Conservation (phyloP, 768 basidiomycete species). For the Hortiboletus campestris region DNA sequence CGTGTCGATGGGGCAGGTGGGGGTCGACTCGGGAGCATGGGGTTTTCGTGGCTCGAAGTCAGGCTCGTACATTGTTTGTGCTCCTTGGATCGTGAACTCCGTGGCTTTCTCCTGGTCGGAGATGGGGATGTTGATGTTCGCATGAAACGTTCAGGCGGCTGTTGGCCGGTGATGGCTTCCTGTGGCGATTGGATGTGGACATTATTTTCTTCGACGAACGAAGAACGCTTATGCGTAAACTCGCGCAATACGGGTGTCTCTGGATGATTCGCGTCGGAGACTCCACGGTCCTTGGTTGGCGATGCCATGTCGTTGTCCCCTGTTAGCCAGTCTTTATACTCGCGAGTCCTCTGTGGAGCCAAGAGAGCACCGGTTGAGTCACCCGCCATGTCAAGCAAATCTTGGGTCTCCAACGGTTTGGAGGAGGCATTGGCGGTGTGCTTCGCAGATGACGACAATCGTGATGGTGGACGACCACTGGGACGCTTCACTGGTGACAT, state of each 20-base stretch:
- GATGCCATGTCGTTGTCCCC: slow-evolving; percentile 50
- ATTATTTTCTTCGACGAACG: slow-evolving; percentile 53
- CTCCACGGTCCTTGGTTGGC: slow-evolving; percentile 16
- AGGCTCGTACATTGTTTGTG: slow-evolving; percentile 20
- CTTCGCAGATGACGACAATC: slow-evolving; percentile 49
- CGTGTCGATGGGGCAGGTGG: slow-evolving; percentile 3
- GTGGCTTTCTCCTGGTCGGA: slow-evolving; percentile 17
- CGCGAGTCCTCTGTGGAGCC: slow-evolving; percentile 25
- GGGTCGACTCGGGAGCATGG: slow-evolving; percentile 1
- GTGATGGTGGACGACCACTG: slow-evolving; percentile 25
- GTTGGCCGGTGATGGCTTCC: slow-evolving; percentile 32
- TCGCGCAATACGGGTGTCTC: slow-evolving; percentile 58
- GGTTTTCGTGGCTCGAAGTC: slow-evolving; percentile 10
- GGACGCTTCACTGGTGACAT: slow-evolving; percentile 15
- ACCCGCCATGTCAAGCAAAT: slow-evolving; percentile 19
- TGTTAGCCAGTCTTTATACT: slow-evolving; percentile 70
- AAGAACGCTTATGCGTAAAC: slow-evolving; percentile 72
- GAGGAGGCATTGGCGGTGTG: slow-evolving; percentile 49
- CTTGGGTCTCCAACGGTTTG: slow-evolving; percentile 31
- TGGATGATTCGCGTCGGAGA: slow-evolving; percentile 14
- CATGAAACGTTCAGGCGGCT: slow-evolving; percentile 3
- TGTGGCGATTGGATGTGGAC: slow-evolving; percentile 30
- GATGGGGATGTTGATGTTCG: slow-evolving; percentile 18
- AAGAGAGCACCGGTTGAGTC: slow-evolving; percentile 4
- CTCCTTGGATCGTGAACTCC: slow-evolving; percentile 37